Base-by-base conservation (phyloP, 2,329 filamentous ascomycete species). In the Thyridium curvatum region DNA sequence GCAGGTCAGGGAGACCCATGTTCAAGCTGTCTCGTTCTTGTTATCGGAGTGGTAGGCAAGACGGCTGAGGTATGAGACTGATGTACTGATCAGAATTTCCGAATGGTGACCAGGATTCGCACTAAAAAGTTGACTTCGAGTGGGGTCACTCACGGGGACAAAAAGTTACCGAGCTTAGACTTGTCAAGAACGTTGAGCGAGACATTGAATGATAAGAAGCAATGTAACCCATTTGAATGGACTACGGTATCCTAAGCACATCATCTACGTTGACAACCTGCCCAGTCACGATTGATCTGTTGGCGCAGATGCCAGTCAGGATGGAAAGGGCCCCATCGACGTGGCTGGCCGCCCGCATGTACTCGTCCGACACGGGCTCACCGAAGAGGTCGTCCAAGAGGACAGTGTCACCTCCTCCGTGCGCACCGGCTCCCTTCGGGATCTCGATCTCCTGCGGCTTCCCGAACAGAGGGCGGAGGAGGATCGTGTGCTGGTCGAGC, bases 321-420 rank as follows among this genome's bases (percentile, higher is more conserved):
- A 80, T 79, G 0, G 74, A 78, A 39, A 72, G 57, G 0, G 75
- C 76, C 0, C 77, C 77, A 42, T 80, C 75, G 4, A 79, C 49
- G 49, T 79, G 74, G 41, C 68, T 75, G 3, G 76, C 77, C 1
- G 74, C 74, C 2, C 75, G 61, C 55, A 67, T 68, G 41, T 67
- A 67, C 57, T 71, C 61, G 49, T 79, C 74, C 10, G 66, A 62
- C 2, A 66, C 64, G 0, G 65, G 61, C 44, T 69, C 66, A 0
- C 74, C 76, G 49, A 82, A 79, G 10, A 81, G 40, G 46, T 81
- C 76, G 26, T 71, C 66, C 26, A 82, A 49, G 37, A 82, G 46
- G 1, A 78, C 68, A 1, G 66, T 65, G 46, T 81, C 77, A 1
- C 77, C 77, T 3, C 77, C 77, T 2, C 77, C 77, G 41, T 82